Evolutionary conservation across 1,139 yeast genomes (phyloP), one percentile per base, ranked within the genome.

Genomic region (Scheffersomyces cryptocercus): DNA sequence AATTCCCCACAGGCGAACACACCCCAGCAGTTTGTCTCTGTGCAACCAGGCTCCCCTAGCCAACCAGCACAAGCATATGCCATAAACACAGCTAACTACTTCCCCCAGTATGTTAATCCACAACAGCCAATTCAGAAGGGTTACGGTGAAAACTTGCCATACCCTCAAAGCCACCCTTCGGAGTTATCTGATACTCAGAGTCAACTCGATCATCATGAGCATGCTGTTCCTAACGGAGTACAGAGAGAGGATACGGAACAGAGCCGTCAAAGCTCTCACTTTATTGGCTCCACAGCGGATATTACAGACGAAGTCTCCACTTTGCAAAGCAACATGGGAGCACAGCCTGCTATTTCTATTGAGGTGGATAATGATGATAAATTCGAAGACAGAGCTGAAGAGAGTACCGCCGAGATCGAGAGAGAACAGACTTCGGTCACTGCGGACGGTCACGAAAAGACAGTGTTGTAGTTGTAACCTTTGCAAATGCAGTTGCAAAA

Each of bases 1-100:
- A 48, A 67, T 2, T 61, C 73, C 3, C 73, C 74, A 13, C 67
- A 61, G 41, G 67, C 65, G 29, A 47, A 37, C 11, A 34, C 41
- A 11, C 54, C 41, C 2, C 54, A 47, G 40, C 47, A 46, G 28
- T 47, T 44, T 34, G 50, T 47, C 4, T 42, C 53, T n/a, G 50
- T 51, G 12, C 50, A 49, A 28, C 44, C 44, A 7, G 47, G 48
- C 9, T 49, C 55, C 4, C 53, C 53, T 8, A 38, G 30, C 5
- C 30, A 39, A 5, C 39, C 48, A 10, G 28, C 39, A 4, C 51
- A 49, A 38, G 46, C 54, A 13, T 52, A 51, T 42, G 48, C 53
- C 6, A 52, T 55, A 7, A 50, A 49, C 36, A 50, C 60, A 10
- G 58, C 54, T 12, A 56, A 48, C 41, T 56, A 54, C 40, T 56